Conservation (phyloP, 331 rosid genomes). For the Cydonia oblonga region DNA sequence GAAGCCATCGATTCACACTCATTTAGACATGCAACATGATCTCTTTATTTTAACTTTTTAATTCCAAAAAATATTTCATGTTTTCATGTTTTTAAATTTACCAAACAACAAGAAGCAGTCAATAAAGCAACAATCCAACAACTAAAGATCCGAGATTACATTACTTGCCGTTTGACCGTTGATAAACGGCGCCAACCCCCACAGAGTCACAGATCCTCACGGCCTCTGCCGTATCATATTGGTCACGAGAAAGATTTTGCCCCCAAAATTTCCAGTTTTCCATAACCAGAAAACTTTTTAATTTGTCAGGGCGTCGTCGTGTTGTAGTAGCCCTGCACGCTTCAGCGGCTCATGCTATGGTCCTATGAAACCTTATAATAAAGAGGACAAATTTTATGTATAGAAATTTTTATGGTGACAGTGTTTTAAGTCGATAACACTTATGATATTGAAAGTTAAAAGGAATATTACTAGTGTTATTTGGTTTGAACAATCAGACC, state of each 20-base stretch:
- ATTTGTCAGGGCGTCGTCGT: conserved; percentile 11
- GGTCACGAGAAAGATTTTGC: conserved; percentile 5
- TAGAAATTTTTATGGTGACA: rapidly evolving
- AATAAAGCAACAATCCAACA: not conserved
- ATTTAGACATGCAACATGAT: not conserved
- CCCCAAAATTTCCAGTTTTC: not conserved
- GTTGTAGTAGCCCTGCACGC: not conserved
- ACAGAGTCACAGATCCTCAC: not conserved
- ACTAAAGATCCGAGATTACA: not conserved
- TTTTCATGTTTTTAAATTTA: not conserved
- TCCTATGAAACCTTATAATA: not conserved
- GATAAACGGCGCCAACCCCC: conserved; percentile 17
- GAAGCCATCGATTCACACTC: not conserved
- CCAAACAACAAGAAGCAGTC: not conserved
- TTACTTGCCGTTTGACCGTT: not conserved
- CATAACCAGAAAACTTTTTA: not conserved
- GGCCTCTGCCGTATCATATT: not conserved
- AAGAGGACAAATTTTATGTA: not conserved
- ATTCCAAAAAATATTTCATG: not conserved
- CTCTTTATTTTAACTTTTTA: too few relatives aligned
- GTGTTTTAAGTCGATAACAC: too few relatives aligned
- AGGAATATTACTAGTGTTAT: not conserved
- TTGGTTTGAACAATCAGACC: not conserved
- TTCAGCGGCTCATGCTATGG: not conserved
- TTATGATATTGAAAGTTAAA: rapidly evolving